Base-by-base conservation (phyloP, 495 filamentous ascomycete genomes). In the Aspergillus conjunctus region DNA sequence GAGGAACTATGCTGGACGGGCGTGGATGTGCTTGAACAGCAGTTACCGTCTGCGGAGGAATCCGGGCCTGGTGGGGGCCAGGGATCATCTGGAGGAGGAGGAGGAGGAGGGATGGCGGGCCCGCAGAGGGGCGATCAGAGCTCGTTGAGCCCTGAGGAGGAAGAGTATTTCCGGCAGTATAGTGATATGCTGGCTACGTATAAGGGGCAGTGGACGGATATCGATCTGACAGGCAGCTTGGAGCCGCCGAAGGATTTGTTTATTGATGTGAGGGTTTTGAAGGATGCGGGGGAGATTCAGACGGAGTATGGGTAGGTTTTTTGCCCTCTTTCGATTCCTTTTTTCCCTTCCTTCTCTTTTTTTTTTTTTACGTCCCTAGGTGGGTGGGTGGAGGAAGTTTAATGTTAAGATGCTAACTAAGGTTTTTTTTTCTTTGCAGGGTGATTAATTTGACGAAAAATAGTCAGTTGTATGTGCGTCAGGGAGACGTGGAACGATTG, bases 161-260 rank as follows among this genome's bases (percentile, higher is more conserved):
- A 97, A 73, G 95, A 98, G 69, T 98, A 97, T 72, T 88, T 96
- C 41, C 81, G 93, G 54, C 87, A 91, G 69, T 98, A 95, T 70
- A 86, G 87, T 54, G 95, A 99, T 68, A 83, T 99, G 68, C 78
- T 99, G 45, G 91, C 94, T 21, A 91, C 92, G 15, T 97, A 96
- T 76, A 99, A 99, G 73, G 95, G 95, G 1, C 92, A 97, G 66
- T 99, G 94, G 93, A 98, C 93, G 21, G 95, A 99, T 74, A 88
- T 99, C 54, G 95, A 99, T 74, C 77, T 99, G 57, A 98, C 94
- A 14, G 95, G 95, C 45, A 93, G 89, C 63, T 80, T 99, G 71
- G 93, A 98, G 69, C 95, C 95, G 34, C 94, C 95, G 32, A 86
- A 84, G 69, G 95, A 99, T 78, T 76, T 99, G 53, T 99, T 99